Evolutionary conservation across 2,329 filamentous ascomycete species (phyloP), one percentile per base, ranked within the genome.

Genomic region (Madurella fahalii): DNA sequence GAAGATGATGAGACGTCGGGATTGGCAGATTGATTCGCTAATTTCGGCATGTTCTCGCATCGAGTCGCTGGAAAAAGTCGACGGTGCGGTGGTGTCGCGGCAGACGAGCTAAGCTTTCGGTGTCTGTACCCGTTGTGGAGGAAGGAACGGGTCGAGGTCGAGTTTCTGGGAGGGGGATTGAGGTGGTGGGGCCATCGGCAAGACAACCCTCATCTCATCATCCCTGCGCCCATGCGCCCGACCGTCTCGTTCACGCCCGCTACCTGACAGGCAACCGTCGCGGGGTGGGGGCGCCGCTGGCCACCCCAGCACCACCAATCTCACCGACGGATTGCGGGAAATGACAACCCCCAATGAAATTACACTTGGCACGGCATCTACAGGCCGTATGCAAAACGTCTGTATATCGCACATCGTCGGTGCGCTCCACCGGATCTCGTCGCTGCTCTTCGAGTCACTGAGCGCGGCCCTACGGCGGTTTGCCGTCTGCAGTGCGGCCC

Each of bases 61-160:
- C 52, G 52, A 40, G 43, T 47, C 30, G 47, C 31, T 9, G 40
- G 18, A 11, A 16, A 32, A 48, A 17, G 17, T 17, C 31, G 32
- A 41, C 9, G 20, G 13, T 20, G 17, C 34, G 34, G 13, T 31
- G 34, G 30, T 49, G 30, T 40, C 30, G 51, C 41, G 50, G 47
- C 45, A 56, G 51, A 49, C 46, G 52, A n/a, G 52, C 53, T 54
- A 50, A 53, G 51, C 42, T 54, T 57, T 58, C 57, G 59, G 59
- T 59, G 51, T 52, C 54, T n/a, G 59, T 61, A 61, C 59, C 59
- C 59, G 57, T 47, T 44, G 55, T 58, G 57, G 52, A 50, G 57
- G 57, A 58, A 47, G 51, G 50, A 54, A 58, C 52, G 52, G 53
- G 48, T 47, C 56, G 44, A 57, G 45, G 37, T 54, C 40, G 48